phyloP scores from a whole-genome alignment of 192 early-diverging fungal genomes.

The Dissophora ornata region DNA sequence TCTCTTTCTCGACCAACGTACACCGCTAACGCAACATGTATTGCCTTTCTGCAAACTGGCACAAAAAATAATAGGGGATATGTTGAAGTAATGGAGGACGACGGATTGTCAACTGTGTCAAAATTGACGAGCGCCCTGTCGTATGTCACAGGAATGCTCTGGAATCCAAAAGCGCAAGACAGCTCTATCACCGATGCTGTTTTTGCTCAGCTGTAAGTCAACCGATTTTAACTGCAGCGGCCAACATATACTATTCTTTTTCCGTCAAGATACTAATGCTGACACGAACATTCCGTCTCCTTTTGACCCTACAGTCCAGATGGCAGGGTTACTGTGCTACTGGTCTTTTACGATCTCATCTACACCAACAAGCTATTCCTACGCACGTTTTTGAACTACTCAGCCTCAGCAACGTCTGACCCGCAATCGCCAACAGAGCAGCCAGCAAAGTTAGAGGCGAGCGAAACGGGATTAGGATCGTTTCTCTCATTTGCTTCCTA shows the following conservation, averaged over 20 bases:
- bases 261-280: slow-evolving; percentile 3
- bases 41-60: too few species aligned
- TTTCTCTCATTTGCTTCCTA: slow-evolving; percentile 65
- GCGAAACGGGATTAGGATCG: slow-evolving; percentile 36
- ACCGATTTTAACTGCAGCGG: too few species aligned
- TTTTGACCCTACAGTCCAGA: too few species aligned
- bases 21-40: too few species aligned
- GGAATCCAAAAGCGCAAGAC: slow-evolving; percentile 49
- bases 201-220: slow-evolving; percentile 52
- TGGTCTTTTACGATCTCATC: slow-evolving; percentile 62
- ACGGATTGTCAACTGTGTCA: slow-evolving; percentile 54
- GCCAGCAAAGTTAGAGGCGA: background rate
- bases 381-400: slow-evolving; percentile 25
- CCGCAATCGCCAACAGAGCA: background rate
- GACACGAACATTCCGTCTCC: too few species aligned
- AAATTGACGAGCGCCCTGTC: slow-evolving; percentile 52
- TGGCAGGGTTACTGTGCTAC: slow-evolving; percentile 51
- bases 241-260: too few species aligned
- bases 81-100: slow-evolving; percentile 59
- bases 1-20: too few species aligned
- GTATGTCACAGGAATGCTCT: slow-evolving; percentile 57
- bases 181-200: slow-evolving; percentile 46
- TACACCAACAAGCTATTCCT: slow-evolving; percentile 58
- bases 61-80: slow-evolving; percentile 34
- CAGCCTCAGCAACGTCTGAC: background rate